These are phyloP conservation scores for Geoglossum cookeanum DNA, from an alignment of 2,329 filamentous ascomycete species.

Conservation along the genomic window DNA sequence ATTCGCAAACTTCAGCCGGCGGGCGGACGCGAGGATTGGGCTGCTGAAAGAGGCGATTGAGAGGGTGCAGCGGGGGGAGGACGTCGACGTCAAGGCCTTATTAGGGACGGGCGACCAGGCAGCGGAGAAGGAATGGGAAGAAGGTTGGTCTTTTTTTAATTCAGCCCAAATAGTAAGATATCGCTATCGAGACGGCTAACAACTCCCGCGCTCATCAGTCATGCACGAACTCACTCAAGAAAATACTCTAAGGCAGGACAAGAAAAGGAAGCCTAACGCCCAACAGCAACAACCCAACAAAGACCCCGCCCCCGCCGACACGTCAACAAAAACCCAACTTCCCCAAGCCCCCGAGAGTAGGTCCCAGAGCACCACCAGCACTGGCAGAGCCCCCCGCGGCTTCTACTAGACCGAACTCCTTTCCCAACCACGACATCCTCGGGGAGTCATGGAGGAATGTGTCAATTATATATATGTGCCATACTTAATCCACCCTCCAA, in stretches of 20 bases:
- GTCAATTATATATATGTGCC: neutral
- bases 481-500: no score
- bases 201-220: slow-evolving; percentile 13
- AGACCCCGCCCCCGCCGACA: neutral
- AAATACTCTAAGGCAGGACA: neutral
- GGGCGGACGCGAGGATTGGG: slow-evolving; percentile 60
- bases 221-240: slow-evolving; percentile 22
- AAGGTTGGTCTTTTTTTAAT: slow-evolving; percentile 33
- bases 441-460: neutral
- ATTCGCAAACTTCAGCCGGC: slow-evolving; percentile 50
- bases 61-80: slow-evolving; percentile 48
- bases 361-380: neutral
- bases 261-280: neutral
- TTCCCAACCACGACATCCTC: neutral
- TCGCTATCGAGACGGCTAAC: neutral
- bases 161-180: neutral
- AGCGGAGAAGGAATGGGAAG: slow-evolving; percentile 73
- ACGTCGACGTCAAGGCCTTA: slow-evolving; percentile 67
- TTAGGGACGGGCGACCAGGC: slow-evolving; percentile 60
- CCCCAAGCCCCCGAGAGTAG: no score
- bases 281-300: neutral
- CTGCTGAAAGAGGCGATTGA: slow-evolving; percentile 58
- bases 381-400: slow-evolving; percentile 12
- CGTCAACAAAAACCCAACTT: neutral
- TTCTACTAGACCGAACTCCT: slow-evolving; percentile 13